Conservation (phyloP, 306 rosid genomes). For the Fragaria vesca region DNA sequence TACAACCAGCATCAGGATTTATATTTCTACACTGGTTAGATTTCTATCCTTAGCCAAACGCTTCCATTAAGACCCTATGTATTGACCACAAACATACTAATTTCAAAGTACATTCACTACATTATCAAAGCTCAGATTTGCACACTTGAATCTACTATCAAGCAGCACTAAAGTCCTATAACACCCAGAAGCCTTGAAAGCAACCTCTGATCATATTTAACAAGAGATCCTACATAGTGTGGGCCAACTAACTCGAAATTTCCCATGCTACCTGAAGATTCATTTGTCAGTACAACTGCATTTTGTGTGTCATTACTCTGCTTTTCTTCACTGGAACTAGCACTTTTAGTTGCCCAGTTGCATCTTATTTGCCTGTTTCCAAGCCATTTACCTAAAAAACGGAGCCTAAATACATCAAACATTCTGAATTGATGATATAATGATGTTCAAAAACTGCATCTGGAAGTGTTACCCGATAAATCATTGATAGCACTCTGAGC, state of each 20-base stretch:
- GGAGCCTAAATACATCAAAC: conserved; percentile 22
- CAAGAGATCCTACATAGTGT: conserved; percentile 1
- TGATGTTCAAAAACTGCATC: background rate
- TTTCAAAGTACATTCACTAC: background rate
- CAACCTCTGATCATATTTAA: background rate
- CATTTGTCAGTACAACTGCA: conserved; percentile 65
- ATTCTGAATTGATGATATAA: conserved; percentile 17
- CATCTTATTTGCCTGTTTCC: conserved; percentile 86
- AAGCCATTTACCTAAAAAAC: conserved; percentile 70
- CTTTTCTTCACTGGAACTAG: conserved; percentile 54
- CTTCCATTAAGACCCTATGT: background rate
- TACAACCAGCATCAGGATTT: background rate
- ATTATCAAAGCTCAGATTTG: background rate
- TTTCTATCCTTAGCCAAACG: background rate
- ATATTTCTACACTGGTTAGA: background rate
- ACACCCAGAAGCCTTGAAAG: background rate
- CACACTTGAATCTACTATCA: background rate
- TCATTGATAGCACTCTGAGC: conserved; percentile 88
- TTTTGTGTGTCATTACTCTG: conserved; percentile 51
- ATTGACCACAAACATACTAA: background rate
- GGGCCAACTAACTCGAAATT: conserved; percentile 14
- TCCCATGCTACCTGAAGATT: conserved; percentile 52
- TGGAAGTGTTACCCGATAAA: conserved; percentile 54
- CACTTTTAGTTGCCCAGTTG: conserved; percentile 83
- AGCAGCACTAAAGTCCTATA: background rate